Evolutionary conservation across 306 rosid genomes (phyloP).

Genomic region (Trifolium dubium): DNA sequence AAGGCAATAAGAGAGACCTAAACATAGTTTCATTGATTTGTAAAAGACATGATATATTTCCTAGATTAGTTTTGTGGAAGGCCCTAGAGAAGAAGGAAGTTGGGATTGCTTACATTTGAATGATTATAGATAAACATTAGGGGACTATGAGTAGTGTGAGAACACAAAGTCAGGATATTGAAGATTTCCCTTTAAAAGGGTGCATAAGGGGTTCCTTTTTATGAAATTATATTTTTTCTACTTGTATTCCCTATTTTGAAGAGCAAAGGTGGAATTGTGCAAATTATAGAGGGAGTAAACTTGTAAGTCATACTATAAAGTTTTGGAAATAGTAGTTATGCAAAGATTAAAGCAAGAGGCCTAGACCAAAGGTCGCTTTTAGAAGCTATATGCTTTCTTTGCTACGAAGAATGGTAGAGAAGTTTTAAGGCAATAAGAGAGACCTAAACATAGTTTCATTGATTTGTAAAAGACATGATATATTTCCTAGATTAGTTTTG

Average conservation of each 20-base stretch:
- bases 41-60: neutral
- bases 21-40: constrained; percentile 11
- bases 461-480: neutral
- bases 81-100: constrained; percentile 6
- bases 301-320: neutral
- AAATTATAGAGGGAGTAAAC: constrained; percentile 12
- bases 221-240: constrained; percentile 11
- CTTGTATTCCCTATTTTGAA: constrained; percentile 19
- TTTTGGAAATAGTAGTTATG: constrained; percentile 5
- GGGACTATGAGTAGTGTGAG: neutral
- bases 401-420: neutral
- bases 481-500: neutral
- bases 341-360: neutral
- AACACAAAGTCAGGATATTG: neutral
- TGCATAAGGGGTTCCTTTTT: constrained; percentile 1
- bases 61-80: constrained; percentile 6
- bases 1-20: neutral
- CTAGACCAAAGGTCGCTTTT: neutral
- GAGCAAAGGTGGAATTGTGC: neutral
- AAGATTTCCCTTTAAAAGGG: neutral
- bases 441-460: constrained; percentile 1
- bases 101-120: neutral
- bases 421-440: neutral
- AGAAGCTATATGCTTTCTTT: neutral
- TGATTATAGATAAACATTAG: neutral